phyloP scores from a whole-genome alignment of 345 rosid species.

The Draba incana region DNA sequence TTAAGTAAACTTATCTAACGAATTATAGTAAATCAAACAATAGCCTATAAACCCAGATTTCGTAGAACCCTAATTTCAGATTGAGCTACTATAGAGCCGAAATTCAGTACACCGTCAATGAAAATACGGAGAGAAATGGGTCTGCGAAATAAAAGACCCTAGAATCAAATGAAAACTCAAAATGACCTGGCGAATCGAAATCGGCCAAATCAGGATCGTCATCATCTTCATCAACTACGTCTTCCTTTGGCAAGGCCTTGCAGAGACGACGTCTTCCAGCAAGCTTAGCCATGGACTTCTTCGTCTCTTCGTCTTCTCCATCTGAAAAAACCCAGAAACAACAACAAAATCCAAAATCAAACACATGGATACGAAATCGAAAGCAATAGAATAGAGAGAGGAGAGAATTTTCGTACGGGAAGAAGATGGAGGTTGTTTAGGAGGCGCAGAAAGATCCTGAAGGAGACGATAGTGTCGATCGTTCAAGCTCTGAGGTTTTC shows the following conservation, averaged over 20 bases:
- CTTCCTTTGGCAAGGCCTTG: constrained; percentile 41
- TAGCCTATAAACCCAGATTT: constrained; percentile 16
- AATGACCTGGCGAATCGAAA: constrained; percentile 61
- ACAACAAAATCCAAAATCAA: background rate
- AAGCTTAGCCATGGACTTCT: constrained; percentile 35
- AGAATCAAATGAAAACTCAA: background rate
- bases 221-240: constrained; percentile 42
- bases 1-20: background rate
- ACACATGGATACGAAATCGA: background rate
- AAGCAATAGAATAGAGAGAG: background rate
- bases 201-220: constrained; percentile 44
- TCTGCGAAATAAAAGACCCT: constrained; percentile 15
- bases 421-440: constrained; percentile 43
- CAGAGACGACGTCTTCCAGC: constrained; percentile 48
- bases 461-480: constrained; percentile 81
- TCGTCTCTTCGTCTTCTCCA: constrained; percentile 44
- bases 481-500: constrained; percentile 80
- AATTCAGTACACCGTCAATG: background rate
- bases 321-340: constrained; percentile 1
- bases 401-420: constrained; percentile 35
- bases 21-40: constrained; percentile 7
- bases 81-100: background rate
- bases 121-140: background rate
- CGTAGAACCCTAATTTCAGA: constrained; percentile 1
- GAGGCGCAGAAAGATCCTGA: constrained; percentile 70